These are phyloP conservation scores for Metschnikowia santaceciliae DNA, from an alignment of 805 yeast genomes.

Conservation along the genomic window DNA sequence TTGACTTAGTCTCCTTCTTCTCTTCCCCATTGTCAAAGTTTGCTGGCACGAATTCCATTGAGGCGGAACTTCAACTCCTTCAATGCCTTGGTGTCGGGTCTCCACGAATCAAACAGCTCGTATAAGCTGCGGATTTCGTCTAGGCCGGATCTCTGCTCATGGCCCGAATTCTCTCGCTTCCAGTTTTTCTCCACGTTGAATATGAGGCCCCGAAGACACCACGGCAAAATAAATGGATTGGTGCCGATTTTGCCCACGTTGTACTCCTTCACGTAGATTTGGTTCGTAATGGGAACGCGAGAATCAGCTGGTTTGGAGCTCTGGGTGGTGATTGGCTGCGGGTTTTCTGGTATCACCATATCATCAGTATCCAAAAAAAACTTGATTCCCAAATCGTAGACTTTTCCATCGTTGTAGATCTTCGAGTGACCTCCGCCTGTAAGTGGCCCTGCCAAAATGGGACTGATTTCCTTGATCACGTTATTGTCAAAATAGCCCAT, in stretches of 20 bases:
- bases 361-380: conserved; percentile 74
- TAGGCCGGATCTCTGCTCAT: conserved; percentile 32
- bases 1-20: background rate
- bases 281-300: conserved; percentile 30
- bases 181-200: conserved; percentile 54
- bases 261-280: conserved; percentile 43
- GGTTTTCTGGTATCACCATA: conserved; percentile 36
- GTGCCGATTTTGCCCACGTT: conserved; percentile 62
- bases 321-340: background rate
- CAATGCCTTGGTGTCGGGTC: conserved; percentile 75
- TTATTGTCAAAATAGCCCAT: conserved; percentile 82
- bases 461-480: conserved; percentile 76
- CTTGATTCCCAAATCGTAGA: conserved; percentile 74
- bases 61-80: conserved; percentile 81
- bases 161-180: conserved; percentile 38
- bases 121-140: conserved; percentile 59
- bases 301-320: conserved; percentile 8
- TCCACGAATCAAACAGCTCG: conserved; percentile 78
- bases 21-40: conserved; percentile 21
- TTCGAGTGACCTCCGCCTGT: conserved; percentile 96
- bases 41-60: conserved; percentile 47
- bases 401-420: conserved; percentile 79
- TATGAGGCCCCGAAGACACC: conserved; percentile 80
- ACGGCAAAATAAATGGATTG: conserved; percentile 85
- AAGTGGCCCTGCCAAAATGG: conserved; percentile 66